Evolutionary conservation across 2,329 filamentous ascomycete genomes (phyloP).

Genomic region (Drechslera avenae): DNA sequence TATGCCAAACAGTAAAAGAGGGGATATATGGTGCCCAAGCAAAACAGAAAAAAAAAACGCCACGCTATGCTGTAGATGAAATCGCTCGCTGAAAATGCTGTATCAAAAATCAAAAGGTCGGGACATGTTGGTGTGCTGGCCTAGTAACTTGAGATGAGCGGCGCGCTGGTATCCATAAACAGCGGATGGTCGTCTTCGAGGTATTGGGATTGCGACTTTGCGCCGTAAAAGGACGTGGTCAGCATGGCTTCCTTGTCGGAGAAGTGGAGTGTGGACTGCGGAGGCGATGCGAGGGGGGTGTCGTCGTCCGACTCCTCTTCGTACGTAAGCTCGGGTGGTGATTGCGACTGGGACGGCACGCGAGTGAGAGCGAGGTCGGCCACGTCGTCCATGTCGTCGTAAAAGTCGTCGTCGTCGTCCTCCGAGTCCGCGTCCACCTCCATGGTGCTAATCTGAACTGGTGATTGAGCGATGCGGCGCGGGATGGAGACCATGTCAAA

Average conservation of each 20-base stretch:
- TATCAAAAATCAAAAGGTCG: constrained; percentile 45
- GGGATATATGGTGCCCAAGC: constrained; percentile 39
- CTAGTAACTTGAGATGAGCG: constrained; percentile 50
- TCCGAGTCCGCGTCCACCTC: constrained; percentile 51
- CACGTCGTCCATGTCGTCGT: constrained; percentile 55
- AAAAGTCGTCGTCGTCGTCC: constrained; percentile 53
- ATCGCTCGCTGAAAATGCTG: constrained; percentile 48
- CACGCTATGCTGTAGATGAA: constrained; percentile 39
- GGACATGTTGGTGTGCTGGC: constrained; percentile 25
- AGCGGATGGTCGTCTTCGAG: constrained; percentile 47
- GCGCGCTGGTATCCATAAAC: constrained; percentile 49
- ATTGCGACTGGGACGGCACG: constrained; percentile 50
- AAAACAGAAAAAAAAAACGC: constrained; percentile 21
- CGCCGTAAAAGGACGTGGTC: constrained; percentile 53
- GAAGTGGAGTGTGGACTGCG: constrained; percentile 52
- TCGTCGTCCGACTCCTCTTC: constrained; percentile 58
- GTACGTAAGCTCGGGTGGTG: constrained; percentile 57
- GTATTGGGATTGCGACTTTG: constrained; percentile 45
- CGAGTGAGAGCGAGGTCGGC: constrained; percentile 54
- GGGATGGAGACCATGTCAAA: constrained; percentile 52
- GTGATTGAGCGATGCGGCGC: constrained; percentile 49
- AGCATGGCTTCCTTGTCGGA: constrained; percentile 55
- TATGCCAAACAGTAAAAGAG: constrained; percentile 19
- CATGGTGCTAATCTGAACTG: constrained; percentile 51
- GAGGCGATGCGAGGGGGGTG: constrained; percentile 54